Percentiles rank a stretch among this genome's conserved stretches.
phyloP scores from a whole-genome alignment of 768 basidiomycete species.

The Leucocoprinus birnbaumii region DNA sequence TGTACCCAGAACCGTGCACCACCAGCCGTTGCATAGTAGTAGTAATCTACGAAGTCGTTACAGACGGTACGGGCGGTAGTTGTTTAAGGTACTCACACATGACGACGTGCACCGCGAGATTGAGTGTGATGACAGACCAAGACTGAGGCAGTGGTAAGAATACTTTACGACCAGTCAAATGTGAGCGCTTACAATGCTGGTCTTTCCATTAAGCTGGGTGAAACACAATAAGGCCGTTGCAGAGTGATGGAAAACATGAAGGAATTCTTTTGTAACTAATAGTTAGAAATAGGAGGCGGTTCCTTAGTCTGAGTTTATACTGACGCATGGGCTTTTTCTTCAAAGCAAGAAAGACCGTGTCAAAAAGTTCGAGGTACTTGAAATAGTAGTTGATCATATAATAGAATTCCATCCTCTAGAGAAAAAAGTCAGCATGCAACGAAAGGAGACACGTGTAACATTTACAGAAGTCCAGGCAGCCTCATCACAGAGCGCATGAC shows the following conservation, averaged over 20 bases:
- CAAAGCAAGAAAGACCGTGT: constrained; percentile 94
- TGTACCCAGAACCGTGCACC: constrained; percentile 93
- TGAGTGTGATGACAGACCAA: constrained; percentile 94
- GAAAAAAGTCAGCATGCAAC: neutral
- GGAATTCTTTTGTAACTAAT: constrained; percentile 60
- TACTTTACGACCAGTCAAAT: constrained; percentile 63
- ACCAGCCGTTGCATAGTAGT: constrained; percentile 98
- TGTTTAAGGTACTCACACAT: constrained; percentile 91
- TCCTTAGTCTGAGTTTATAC: constrained; percentile 20
- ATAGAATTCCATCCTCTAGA: constrained; percentile 89
- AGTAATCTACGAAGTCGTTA: constrained; percentile 68
- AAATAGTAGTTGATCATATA: constrained; percentile 99
- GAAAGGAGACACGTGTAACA: constrained; percentile 20
- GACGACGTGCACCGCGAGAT: constrained; percentile 90
- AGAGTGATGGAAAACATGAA: constrained; percentile 99
- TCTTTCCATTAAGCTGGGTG: constrained; percentile 90
- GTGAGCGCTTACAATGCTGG: constrained; percentile 71
- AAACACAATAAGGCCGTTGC: constrained; percentile 95
- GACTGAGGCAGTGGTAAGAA: too few species aligned
- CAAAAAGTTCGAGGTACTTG: constrained; percentile 95
- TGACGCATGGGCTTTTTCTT: constrained; percentile 98
- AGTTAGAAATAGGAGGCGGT: constrained; percentile 9
- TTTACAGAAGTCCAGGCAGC: constrained; percentile 86
- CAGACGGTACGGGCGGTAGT: neutral
- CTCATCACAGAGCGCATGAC: constrained; percentile 73